Evolutionary conservation across 225 moss, liverwort and hornwort genomes (phyloP), one percentile per base, ranked within the genome.

Genomic region (Pseudisothecium myosuroides): DNA sequence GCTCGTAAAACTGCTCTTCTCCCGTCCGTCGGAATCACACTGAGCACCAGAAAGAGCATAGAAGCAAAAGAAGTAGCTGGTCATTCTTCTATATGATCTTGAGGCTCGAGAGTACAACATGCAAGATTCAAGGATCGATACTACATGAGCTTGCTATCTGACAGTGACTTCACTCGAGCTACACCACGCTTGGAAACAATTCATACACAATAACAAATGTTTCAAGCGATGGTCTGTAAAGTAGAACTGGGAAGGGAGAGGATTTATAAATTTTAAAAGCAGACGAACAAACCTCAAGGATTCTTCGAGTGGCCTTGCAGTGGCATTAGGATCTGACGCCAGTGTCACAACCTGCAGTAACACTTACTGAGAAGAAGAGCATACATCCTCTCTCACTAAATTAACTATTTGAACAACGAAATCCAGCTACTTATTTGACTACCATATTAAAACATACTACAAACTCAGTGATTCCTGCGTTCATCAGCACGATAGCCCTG

Each of bases 221-320:
- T 60, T 61, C 52, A 71, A 87, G 69, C 22, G 55, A 83, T 67
- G 76, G 27, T 41, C 59, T 63, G 55, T 34, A 59, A 41, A 80
- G 55, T 29, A 45, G 47, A 88, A 68, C 74, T 50, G 36, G 16
- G 61, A 80, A 80, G 50, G 43, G 72, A 81, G 10, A 90, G 13
- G 54, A 80, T 27, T 54, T 27, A 8, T 55, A 56, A 66, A 39
- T 78, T 54, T 43, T 10, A 43, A 74, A 43, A 64, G 37, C 58
- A 60, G 37, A 84, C 27, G 32, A 89, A 90, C 91, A 12, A 86
- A 98, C 98, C 98, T 95, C 52, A 97, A 86, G 50, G 94, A 94
- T 90, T 99, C 98, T 81, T 99, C 95, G 23, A 97, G 93, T 81
- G 96, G 94, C 84, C 92, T 94, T 74, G 93, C 68, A 84, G 95